These are phyloP conservation scores for Eucalyptus pauciflora DNA, from an alignment of 345 rosid genomes.

Conservation along the genomic window DNA sequence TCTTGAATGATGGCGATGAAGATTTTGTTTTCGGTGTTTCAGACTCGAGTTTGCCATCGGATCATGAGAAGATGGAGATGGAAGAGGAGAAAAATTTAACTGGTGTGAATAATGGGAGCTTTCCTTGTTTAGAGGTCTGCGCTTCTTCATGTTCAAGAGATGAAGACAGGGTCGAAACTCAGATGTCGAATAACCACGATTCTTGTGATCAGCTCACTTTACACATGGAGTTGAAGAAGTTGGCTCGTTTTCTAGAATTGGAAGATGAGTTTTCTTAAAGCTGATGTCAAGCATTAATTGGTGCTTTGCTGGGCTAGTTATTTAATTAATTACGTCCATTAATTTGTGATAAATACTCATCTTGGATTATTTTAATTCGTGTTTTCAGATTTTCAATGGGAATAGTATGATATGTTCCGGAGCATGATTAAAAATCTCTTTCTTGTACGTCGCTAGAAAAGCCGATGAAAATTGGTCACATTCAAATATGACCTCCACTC, in stretches of 20 bases:
- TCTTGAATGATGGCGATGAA: neutral
- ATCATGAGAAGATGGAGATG: neutral
- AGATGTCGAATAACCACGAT: neutral
- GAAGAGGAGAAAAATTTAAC: neutral
- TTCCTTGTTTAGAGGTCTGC: neutral
- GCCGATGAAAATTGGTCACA: neutral
- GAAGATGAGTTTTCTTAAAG: neutral
- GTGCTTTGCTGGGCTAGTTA: neutral
- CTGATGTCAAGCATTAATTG: neutral
- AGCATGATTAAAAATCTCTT: neutral
- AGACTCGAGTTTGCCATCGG: neutral
- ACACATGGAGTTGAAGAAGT: neutral
- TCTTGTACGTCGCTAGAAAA: neutral
- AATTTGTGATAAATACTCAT: neutral
- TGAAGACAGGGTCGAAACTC: neutral
- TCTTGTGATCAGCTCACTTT: neutral
- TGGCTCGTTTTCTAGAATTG: conserved; percentile 1
- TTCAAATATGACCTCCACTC: neutral
- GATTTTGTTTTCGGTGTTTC: neutral
- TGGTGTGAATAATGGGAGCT: neutral
- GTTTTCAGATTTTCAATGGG: neutral
- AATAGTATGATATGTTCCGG: neutral
- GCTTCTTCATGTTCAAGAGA: neutral
- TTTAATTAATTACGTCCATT: neutral
- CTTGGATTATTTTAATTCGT: neutral